Conservation (phyloP, 2,329 filamentous ascomycete genomes). For the Penicillium sp. region DNA sequence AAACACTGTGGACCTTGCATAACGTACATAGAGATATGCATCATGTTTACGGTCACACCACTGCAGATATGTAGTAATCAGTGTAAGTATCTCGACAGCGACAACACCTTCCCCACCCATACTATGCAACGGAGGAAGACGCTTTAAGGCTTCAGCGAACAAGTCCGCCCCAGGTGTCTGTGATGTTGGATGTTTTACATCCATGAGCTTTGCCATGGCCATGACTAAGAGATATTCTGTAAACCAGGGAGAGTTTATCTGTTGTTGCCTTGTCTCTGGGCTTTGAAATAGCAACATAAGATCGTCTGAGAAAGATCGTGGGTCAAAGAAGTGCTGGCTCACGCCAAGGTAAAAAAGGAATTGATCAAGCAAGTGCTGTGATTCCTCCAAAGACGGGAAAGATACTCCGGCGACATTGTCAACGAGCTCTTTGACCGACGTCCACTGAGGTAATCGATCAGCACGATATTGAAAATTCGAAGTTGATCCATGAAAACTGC, state of each 20-base stretch:
- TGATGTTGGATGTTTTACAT: constrained; percentile 18
- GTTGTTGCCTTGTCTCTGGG: constrained; percentile 6
- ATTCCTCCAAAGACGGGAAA: constrained; percentile 17
- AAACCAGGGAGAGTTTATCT: constrained; percentile 18
- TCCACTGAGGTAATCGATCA: constrained; percentile 3
- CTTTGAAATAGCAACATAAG: constrained; percentile 20
- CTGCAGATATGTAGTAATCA: constrained; percentile 21
- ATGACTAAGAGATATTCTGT: constrained; percentile 25
- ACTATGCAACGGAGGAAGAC: constrained; percentile 16
- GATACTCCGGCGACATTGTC: constrained; percentile 3
- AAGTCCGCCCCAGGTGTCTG: constrained; percentile 17
- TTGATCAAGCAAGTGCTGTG: constrained; percentile 20
- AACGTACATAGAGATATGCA: constrained; percentile 20
- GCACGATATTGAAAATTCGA: neutral
- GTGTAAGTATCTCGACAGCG: constrained; percentile 18
- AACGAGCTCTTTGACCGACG: constrained; percentile 6
- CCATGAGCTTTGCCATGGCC: constrained; percentile 27
- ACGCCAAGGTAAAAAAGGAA: constrained; percentile 26
- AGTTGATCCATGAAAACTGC: neutral
- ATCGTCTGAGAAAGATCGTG: constrained; percentile 20
- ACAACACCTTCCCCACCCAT: constrained; percentile 18
- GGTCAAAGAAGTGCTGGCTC: constrained; percentile 25
- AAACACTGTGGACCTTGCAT: no score
- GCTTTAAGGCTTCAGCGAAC: constrained; percentile 19
- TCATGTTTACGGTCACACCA: constrained; percentile 24